phyloP scores from a whole-genome alignment of 768 basidiomycete species.

The Mycena kentingensis region DNA sequence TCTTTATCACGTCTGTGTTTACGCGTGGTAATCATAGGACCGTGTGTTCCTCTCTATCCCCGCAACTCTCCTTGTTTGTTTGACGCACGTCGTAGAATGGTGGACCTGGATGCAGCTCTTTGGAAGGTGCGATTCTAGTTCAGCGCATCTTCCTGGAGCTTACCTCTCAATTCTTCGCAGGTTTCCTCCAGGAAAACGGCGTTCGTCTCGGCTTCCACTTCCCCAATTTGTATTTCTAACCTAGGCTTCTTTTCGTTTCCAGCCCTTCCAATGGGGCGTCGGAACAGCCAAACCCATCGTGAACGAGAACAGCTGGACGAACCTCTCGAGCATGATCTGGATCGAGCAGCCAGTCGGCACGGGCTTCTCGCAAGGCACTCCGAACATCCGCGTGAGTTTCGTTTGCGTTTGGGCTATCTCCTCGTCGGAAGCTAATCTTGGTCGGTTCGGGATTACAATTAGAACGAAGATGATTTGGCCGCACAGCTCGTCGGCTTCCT shows the following conservation, averaged over 20 bases:
- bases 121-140: too few relatives aligned
- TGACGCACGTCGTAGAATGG: slow-evolving; percentile 45
- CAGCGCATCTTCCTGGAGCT: too few relatives aligned
- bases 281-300: slow-evolving; percentile 65
- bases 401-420: neutral
- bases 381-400: slow-evolving; percentile 55
- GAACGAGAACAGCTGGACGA: slow-evolving; percentile 78
- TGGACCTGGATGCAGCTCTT: slow-evolving; percentile 77
- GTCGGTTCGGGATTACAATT: too few relatives aligned
- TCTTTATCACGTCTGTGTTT: neutral
- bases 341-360: slow-evolving; percentile 83
- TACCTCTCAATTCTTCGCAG: too few relatives aligned
- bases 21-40: slow-evolving; percentile 47
- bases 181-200: slow-evolving; percentile 73
- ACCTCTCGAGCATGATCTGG: slow-evolving; percentile 72
- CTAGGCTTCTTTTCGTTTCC: neutral
- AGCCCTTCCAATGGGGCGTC: slow-evolving; percentile 69
- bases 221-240: neutral
- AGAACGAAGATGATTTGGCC: slow-evolving; percentile 54
- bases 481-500: slow-evolving; percentile 60
- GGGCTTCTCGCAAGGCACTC: slow-evolving; percentile 71
- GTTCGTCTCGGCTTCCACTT: slow-evolving; percentile 41
- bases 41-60: neutral
- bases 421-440: neutral
- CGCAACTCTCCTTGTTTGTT: neutral